Evolutionary conservation across 495 filamentous ascomycete species (phyloP).

Genomic region (Trichoderma virens): DNA sequence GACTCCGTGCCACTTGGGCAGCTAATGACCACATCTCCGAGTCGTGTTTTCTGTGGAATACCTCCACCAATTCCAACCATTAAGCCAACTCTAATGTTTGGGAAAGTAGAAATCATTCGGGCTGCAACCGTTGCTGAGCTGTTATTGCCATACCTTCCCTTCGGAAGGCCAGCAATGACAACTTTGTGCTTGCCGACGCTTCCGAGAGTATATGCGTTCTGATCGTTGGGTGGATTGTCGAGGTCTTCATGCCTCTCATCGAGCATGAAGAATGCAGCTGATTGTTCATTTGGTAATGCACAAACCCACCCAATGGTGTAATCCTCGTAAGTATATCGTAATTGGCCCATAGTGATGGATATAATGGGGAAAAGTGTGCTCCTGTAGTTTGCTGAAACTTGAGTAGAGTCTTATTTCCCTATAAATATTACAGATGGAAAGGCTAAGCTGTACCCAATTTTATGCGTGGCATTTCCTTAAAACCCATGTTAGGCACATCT

Average conservation of each 20-base stretch:
- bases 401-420: neutral
- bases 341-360: neutral
- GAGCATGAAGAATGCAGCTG: neutral
- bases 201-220: slow-evolving; percentile 25
- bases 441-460: too few species aligned
- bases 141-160: slow-evolving; percentile 17
- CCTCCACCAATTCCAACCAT: slow-evolving; percentile 40
- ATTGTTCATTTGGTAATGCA: neutral
- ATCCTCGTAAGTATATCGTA: neutral
- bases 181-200: slow-evolving; percentile 30
- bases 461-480: too few species aligned
- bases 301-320: slow-evolving; percentile 6
- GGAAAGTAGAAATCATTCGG: slow-evolving; percentile 27
- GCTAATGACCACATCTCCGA: slow-evolving; percentile 40
- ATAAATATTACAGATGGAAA: too few species aligned
- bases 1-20: slow-evolving; percentile 17
- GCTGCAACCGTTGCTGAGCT: slow-evolving; percentile 24
- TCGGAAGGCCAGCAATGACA: slow-evolving; percentile 34
- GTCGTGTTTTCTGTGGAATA: slow-evolving; percentile 23
- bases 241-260: neutral
- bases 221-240: neutral
- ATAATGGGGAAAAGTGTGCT: neutral
- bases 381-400: neutral
- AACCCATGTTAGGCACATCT: too few species aligned
- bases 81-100: slow-evolving; percentile 27